These are phyloP conservation scores for Entrophospora sp. DNA, from an alignment of 192 early-diverging fungal genomes.

Conservation along the genomic window DNA sequence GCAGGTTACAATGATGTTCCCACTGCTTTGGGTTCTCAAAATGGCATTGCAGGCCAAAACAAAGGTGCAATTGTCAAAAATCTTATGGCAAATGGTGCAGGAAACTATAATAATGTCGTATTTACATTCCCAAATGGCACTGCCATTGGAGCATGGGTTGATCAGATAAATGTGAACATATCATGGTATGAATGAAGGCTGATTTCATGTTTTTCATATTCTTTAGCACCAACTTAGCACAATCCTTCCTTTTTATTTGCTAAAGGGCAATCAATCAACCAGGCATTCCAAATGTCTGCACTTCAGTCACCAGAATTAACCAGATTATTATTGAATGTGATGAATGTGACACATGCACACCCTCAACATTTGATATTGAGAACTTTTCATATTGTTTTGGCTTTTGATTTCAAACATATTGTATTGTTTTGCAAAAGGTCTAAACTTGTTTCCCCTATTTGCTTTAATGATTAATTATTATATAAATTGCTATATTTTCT, in stretches of 20 bases:
- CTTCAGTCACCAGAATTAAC: slow-evolving; percentile 2
- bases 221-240: background rate
- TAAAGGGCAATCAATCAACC: background rate
- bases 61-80: background rate
- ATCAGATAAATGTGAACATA: background rate
- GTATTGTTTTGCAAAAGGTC: no score
- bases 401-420: no score
- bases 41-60: slow-evolving; percentile 6
- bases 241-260: background rate
- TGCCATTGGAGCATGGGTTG: background rate
- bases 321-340: no score
- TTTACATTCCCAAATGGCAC: slow-evolving; percentile 11
- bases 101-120: slow-evolving; percentile 6
- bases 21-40: background rate
- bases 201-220: slow-evolving; percentile 10
- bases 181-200: slow-evolving; percentile 2
- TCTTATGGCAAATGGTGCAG: slow-evolving; percentile 6
- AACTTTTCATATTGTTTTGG: no score
- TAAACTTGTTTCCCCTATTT: no score
- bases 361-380: slow-evolving; percentile 5
- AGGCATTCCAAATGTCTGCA: background rate
- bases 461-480: no score
- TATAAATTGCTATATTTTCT: no score
- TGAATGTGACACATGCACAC: background rate
- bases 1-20: slow-evolving; percentile 1